Evolutionary conservation across 1,139 yeast genomes (phyloP).

Genomic region (Pichia inconspicua): DNA sequence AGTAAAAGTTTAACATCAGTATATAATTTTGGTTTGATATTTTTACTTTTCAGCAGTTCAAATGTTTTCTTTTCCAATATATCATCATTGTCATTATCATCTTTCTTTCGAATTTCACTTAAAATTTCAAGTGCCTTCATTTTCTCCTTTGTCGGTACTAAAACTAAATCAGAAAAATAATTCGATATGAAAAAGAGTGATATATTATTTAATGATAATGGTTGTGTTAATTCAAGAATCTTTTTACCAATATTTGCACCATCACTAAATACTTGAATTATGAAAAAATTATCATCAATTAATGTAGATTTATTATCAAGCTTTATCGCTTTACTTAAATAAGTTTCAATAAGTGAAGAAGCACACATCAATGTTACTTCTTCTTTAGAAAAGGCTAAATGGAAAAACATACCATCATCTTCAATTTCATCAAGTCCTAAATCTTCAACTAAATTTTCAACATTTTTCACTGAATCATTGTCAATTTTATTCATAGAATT

Average conservation of each 20-base stretch:
- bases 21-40: conserved; percentile 41
- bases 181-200: conserved; percentile 58
- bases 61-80: conserved; percentile 31
- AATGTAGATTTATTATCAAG: conserved; percentile 25
- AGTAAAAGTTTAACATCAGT: conserved; percentile 37
- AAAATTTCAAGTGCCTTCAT: conserved; percentile 40
- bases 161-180: conserved; percentile 60
- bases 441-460: conserved; percentile 1
- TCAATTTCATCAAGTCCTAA: conserved; percentile 3
- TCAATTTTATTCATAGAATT: background rate
- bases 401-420: conserved; percentile 37
- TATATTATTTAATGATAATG: conserved; percentile 50
- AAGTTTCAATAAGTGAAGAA: conserved; percentile 19
- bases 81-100: conserved; percentile 8
- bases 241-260: conserved; percentile 50
- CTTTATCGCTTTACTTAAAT: conserved; percentile 18
- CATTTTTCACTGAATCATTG: conserved; percentile 2
- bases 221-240: conserved; percentile 52
- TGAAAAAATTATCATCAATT: conserved; percentile 42
- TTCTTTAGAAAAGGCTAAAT: conserved; percentile 44
- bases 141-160: conserved; percentile 43
- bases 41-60: conserved; percentile 33
- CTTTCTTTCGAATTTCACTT: conserved; percentile 19
- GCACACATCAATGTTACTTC: conserved; percentile 48
- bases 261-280: conserved; percentile 55